A percentile compares a stretch with the other conserved stretches of the same genome.
These are phyloP conservation scores for Cucurbita ficifolia DNA, from an alignment of 306 rosid species.

Conservation along the genomic window DNA sequence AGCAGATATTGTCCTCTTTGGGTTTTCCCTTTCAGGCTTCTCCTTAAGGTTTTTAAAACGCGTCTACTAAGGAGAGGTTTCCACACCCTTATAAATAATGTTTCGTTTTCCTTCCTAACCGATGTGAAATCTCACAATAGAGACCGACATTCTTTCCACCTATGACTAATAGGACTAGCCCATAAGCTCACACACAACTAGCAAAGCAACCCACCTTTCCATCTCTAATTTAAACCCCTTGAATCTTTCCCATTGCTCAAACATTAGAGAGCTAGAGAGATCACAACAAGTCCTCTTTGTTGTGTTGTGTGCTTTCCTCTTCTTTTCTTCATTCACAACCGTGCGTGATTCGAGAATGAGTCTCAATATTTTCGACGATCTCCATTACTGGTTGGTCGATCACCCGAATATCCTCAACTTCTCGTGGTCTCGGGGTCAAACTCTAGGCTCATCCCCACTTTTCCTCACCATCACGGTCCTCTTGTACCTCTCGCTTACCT, in stretches of 20 bases:
- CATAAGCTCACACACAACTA: too few species aligned
- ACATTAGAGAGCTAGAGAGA: neutral
- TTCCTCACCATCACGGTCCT: constrained; percentile 30
- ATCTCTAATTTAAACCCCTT: neutral
- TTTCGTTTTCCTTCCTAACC: too few species aligned
- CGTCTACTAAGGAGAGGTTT: too few species aligned
- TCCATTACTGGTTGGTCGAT: constrained; percentile 43
- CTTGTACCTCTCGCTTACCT: constrained; percentile 38
- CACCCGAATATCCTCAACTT: constrained; percentile 48
- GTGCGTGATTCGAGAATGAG: neutral
- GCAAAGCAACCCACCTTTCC: neutral
- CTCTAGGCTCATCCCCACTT: constrained; percentile 26
- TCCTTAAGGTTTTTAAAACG: too few species aligned
- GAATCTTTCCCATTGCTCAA: neutral
- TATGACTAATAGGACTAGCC: neutral
- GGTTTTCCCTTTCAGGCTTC: too few species aligned
- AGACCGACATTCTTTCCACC: neutral
- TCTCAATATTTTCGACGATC: neutral
- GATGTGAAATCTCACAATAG: too few species aligned
- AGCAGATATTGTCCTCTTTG: too few species aligned
- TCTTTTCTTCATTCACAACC: too few species aligned
- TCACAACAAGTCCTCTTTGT: too few species aligned
- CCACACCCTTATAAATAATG: too few species aligned
- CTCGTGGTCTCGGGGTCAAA: constrained; percentile 44
- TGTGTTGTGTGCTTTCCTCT: too few species aligned